Percentiles rank a stretch among this genome's conserved stretches.
phyloP scores from a whole-genome alignment of 225 moss, liverwort and hornwort species.

The Antitrichia curtipendula region DNA sequence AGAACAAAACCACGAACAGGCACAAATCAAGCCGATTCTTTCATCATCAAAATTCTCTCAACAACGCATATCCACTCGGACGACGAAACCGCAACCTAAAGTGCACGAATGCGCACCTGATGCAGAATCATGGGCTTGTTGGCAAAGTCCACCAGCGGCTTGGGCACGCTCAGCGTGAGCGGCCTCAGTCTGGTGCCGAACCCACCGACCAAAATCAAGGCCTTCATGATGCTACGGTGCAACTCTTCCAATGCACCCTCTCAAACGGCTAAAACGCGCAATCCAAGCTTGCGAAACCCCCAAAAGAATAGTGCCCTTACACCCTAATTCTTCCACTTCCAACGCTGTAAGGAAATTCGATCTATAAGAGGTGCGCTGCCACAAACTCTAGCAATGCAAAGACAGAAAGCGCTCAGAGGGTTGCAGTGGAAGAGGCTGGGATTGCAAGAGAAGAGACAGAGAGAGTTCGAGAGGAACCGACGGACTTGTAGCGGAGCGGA shows the following conservation, averaged over 20 bases:
- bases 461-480: not conserved
- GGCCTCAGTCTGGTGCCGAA: conserved; percentile 55
- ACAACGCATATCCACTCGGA: too few relatives aligned
- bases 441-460: not conserved
- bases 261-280: not conserved
- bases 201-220: conserved; percentile 53
- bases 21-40: not conserved
- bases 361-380: not conserved
- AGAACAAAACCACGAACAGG: not conserved
- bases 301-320: not conserved
- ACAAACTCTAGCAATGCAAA: not conserved
- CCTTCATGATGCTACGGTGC: conserved; percentile 26
- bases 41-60: not conserved
- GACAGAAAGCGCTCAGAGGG: not conserved
- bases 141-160: conserved; percentile 52
- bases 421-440: not conserved
- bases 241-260: not conserved
- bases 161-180: conserved; percentile 51
- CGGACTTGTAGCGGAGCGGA: not conserved
- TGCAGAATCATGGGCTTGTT: conserved; percentile 66
- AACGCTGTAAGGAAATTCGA: not conserved
- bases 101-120: conserved; percentile 8
- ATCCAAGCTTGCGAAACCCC: not conserved
- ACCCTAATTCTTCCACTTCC: not conserved
- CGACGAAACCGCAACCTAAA: not conserved